Evolutionary conservation across 345 rosid genomes (phyloP).

Genomic region (Luvunga scandens): DNA sequence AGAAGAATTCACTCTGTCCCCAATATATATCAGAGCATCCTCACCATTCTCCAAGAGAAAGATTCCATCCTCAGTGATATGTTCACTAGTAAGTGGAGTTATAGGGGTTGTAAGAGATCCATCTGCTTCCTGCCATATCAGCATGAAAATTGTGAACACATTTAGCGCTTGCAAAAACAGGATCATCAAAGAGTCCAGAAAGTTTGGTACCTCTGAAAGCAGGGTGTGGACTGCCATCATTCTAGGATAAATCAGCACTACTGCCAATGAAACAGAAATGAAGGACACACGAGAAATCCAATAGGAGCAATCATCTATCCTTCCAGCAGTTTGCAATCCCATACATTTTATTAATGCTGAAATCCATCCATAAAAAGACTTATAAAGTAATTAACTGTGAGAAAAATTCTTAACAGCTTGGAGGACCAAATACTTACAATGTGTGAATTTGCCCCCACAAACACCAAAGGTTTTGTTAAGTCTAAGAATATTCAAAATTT

Average conservation of each 20-base stretch:
- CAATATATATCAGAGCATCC: conserved; percentile 74
- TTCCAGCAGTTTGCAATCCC: conserved; percentile 71
- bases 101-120: conserved; percentile 55
- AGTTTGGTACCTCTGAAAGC: conserved; percentile 46
- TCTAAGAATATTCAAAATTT: not conserved
- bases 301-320: conserved; percentile 81
- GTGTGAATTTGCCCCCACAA: not conserved
- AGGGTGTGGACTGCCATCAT: conserved; percentile 78
- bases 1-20: conserved; percentile 57
- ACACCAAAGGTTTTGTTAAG: not conserved
- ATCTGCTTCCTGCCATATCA: conserved; percentile 47
- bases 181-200: not conserved
- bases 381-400: not conserved
- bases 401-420: not conserved
- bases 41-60: conserved; percentile 93
- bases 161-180: not conserved
- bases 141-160: not conserved
- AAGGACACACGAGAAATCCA: conserved; percentile 79
- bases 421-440: not conserved
- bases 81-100: conserved; percentile 81
- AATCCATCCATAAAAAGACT: conserved; percentile 13
- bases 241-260: conserved; percentile 65
- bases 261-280: conserved; percentile 65
- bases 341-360: conserved; percentile 79
- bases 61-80: conserved; percentile 70